Evolutionary conservation across 2,329 filamentous ascomycete species (phyloP), one percentile per base, ranked within the genome.

Genomic region (Stenocarpella maydis): DNA sequence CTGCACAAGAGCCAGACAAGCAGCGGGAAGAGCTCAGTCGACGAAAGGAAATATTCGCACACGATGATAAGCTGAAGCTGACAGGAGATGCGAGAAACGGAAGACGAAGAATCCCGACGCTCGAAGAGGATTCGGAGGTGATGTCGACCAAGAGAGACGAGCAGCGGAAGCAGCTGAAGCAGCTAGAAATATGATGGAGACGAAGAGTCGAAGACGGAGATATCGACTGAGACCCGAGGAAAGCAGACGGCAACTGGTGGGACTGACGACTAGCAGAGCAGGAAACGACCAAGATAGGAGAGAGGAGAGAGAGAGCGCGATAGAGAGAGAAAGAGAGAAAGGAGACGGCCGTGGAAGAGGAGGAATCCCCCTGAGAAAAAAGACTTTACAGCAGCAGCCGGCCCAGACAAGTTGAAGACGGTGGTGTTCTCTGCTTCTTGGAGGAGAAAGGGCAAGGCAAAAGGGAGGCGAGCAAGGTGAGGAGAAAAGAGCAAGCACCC

Each of bases 311-410:
- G 75, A 78, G 74, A 12, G 50, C 76, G 74, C 77, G 71, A 78
- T 74, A 77, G 74, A 77, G 72, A 79, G 73, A 77, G 70, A 77
- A 75, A 78, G 74, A 19, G 50, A 75, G 77, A 80, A 80, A 79
- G 79, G 79, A 82, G 80, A 81, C 77, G 78, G 78, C 78, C 79
- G 78, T 79, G 14, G 72, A 78, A 80, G 41, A 77, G 75, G 76
- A 80, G 77, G 76, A 78, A 76, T 77, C 77, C 77, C 77, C 80
- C 77, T 71, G 72, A 74, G 75, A 76, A 78, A 74, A 76, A 76
- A 78, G 77, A 79, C 77, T 75, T 78, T 78, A 78, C 80, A 77
- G 75, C 78, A 77, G 72, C 76, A 77, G 78, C 78, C 75, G 76
- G 76, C 77, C 78, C 74, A 76, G 76, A 76, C 74, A 77, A 74